Percentiles rank a stretch among this genome's conserved stretches.
Evolutionary conservation across 2,329 filamentous ascomycete species (phyloP).

Genomic region (Atkinsonella texensis): DNA sequence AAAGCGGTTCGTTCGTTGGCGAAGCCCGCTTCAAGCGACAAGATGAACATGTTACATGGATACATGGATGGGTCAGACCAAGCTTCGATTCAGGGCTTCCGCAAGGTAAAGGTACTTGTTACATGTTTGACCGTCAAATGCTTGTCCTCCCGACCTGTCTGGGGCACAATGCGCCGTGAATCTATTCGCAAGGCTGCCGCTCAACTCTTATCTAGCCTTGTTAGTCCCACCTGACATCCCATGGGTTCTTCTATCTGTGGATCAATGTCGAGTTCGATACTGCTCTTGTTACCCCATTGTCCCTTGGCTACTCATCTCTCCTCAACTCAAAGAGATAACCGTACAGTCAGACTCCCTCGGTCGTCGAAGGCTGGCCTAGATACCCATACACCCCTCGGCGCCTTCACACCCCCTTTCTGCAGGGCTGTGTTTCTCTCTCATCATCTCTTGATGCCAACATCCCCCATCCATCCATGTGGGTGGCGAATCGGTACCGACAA

Average conservation of each 20-base stretch:
- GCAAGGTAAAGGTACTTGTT: too few relatives aligned
- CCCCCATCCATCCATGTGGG: not conserved
- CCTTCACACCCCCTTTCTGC: not conserved
- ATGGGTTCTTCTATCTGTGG: too few relatives aligned
- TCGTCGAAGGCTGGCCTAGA: not conserved
- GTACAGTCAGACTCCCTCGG: not conserved
- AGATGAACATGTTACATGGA: not conserved
- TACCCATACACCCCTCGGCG: not conserved
- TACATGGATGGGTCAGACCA: not conserved
- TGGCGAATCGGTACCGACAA: constrained; percentile 1
- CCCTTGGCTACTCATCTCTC: too few relatives aligned
- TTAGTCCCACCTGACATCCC: too few relatives aligned
- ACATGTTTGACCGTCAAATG: too few relatives aligned
- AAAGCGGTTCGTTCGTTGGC: not conserved
- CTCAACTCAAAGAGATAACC: too few relatives aligned
- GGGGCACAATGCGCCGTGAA: too few relatives aligned
- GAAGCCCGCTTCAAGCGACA: not conserved
- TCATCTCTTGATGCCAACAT: not conserved
- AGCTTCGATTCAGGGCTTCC: not conserved
- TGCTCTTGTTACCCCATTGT: too few relatives aligned
- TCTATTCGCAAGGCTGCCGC: too few relatives aligned
- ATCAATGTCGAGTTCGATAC: too few relatives aligned
- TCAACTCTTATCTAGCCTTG: too few relatives aligned
- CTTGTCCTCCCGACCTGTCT: too few relatives aligned
- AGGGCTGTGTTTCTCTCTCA: not conserved